A percentile compares a stretch with the other conserved stretches of the same genome.
Conservation (phyloP, 176 grass and related monocot species). For the Elymus sibiricus region DNA sequence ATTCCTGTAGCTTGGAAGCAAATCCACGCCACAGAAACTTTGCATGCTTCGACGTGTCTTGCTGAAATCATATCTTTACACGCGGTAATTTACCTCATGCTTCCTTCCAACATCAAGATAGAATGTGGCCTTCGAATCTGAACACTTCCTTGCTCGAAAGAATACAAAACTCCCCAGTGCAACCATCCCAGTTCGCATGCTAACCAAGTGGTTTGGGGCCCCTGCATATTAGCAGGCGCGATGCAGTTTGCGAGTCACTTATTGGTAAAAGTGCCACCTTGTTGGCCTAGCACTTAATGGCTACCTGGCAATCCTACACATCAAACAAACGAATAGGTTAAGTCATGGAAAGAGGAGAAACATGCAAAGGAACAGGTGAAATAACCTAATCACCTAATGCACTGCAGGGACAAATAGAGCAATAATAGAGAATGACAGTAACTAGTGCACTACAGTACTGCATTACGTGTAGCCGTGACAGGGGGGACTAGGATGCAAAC, state of each 20-base stretch:
- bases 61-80: background rate
- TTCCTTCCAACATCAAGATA: background rate
- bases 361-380: slow-evolving; percentile 42
- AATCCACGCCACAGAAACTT: slow-evolving; percentile 4
- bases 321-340: slow-evolving; percentile 30
- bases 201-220: background rate
- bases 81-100: background rate
- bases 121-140: background rate
- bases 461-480: slow-evolving; percentile 34
- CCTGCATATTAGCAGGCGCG: background rate
- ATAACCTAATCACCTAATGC: slow-evolving; percentile 41
- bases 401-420: slow-evolving; percentile 35
- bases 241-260: slow-evolving; percentile 10
- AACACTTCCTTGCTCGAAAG: slow-evolving; percentile 10
- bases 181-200: slow-evolving; percentile 15
- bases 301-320: slow-evolving; percentile 45
- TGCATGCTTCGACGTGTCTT: background rate
- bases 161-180: background rate
- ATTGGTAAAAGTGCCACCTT: slow-evolving; percentile 17
- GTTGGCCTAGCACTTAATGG: slow-evolving; percentile 40
- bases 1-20: slow-evolving; percentile 15
- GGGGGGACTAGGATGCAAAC: slow-evolving; percentile 53
- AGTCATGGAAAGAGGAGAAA: slow-evolving; percentile 37
- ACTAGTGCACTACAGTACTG: slow-evolving; percentile 12
- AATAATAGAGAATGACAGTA: slow-evolving; percentile 47